Percentiles rank a stretch among this genome's conserved stretches.
These are phyloP conservation scores for Colletotrichum gloeosporioides DNA, from an alignment of 2,329 filamentous ascomycete genomes.

Conservation along the genomic window DNA sequence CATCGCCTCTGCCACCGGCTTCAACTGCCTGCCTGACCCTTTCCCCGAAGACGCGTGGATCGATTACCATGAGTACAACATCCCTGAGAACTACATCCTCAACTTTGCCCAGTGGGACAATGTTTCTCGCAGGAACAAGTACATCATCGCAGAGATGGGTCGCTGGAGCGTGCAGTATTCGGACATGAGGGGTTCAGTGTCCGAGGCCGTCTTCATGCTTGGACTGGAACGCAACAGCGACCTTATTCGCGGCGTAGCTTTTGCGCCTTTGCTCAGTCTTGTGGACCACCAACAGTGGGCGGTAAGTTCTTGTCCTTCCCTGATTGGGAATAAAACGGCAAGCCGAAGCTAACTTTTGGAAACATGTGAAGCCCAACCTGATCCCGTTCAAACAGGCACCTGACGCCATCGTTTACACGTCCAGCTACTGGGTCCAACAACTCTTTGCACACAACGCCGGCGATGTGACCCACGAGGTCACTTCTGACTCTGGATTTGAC, in stretches of 20 bases:
- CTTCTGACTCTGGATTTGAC: not conserved
- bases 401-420: not conserved
- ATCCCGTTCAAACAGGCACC: not conserved
- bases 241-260: not conserved
- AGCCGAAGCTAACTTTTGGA: not conserved
- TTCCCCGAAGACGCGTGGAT: not conserved
- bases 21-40: not conserved
- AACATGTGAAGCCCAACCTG: not conserved
- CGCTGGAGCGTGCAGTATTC: not conserved
- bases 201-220: not conserved
- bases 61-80: not conserved
- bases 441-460: not conserved
- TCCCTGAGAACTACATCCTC: not conserved
- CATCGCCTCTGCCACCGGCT: not conserved
- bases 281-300: not conserved
- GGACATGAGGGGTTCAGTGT: not conserved
- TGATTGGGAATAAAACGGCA: rapidly evolving
- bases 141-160: not conserved
- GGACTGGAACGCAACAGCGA: not conserved
- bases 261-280: not conserved
- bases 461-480: not conserved
- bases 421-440: not conserved
- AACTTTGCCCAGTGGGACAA: not conserved
- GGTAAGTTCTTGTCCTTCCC: not conserved
- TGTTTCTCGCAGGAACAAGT: not conserved